phyloP scores from a whole-genome alignment of 192 early-diverging fungal species.

The Coemansia sp. region DNA sequence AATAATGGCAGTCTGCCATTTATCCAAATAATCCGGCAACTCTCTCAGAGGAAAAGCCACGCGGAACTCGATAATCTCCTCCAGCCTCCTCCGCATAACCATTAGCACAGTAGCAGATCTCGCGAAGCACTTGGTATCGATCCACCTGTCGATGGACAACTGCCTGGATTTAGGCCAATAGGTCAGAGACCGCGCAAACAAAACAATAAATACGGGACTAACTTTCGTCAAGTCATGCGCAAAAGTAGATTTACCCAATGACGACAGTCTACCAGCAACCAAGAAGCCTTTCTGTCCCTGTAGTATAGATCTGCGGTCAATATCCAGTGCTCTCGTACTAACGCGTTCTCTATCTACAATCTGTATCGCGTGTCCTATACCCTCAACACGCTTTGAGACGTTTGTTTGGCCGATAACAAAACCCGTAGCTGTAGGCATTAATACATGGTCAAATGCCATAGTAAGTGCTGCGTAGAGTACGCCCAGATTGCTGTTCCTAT shows the following conservation, averaged over 20 bases:
- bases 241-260: neutral
- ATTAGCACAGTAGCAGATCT: conserved; percentile 19
- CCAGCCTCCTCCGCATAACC: conserved; percentile 10
- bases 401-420: conserved; percentile 21
- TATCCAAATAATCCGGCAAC: conserved; percentile 14
- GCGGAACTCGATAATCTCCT: conserved; percentile 18
- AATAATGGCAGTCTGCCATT: conserved; percentile 24
- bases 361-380: conserved; percentile 19
- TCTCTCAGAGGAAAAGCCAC: conserved; percentile 9
- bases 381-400: conserved; percentile 13
- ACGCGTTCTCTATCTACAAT: conserved; percentile 23
- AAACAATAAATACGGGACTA: neutral
- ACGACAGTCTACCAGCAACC: conserved; percentile 20
- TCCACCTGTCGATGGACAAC: conserved; percentile 29
- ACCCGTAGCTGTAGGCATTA: conserved; percentile 14
- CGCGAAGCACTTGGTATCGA: conserved; percentile 22
- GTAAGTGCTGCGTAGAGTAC: conserved; percentile 33
- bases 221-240: conserved; percentile 22
- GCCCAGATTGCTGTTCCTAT: conserved; percentile 11
- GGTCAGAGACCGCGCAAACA: conserved; percentile 21
- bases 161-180: conserved; percentile 31
- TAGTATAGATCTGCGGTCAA: neutral
- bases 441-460: conserved; percentile 24
- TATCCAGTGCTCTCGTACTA: conserved; percentile 6
- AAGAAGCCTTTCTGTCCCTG: no score